Evolutionary conservation across 108 stramenopile species (phyloP).

Genomic region (Aurantiochytrium sp.): DNA sequence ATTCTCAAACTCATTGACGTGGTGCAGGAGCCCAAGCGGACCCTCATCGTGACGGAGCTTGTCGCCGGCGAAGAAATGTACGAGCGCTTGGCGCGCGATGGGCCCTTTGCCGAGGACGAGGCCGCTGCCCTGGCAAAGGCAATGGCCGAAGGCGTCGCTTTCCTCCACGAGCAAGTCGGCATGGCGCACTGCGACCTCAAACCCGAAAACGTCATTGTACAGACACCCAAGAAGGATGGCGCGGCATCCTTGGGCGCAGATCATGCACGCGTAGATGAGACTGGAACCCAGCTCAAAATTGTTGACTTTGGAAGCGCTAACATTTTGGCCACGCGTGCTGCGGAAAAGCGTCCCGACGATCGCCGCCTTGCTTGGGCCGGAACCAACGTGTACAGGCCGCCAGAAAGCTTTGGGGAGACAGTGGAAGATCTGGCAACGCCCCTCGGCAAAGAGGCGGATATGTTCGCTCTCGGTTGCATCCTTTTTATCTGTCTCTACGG

Average conservation of each 20-base stretch:
- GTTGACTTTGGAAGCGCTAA: neutral
- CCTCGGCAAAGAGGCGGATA: neutral
- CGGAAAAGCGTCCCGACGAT: neutral
- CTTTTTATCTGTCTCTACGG: slow-evolving; percentile 9
- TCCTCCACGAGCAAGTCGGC: neutral
- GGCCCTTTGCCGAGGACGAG: neutral
- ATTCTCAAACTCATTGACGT: neutral
- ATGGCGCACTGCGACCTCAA: neutral
- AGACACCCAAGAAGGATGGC: no score
- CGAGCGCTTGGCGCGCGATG: neutral
- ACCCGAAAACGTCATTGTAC: neutral
- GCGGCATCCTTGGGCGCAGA: no score
- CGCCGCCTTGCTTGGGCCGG: neutral
- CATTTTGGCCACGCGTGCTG: neutral
- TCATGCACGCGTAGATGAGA: no score
- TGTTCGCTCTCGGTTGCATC: slow-evolving; percentile 8
- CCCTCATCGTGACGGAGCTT: neutral
- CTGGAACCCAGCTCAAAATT: neutral
- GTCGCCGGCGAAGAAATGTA: neutral
- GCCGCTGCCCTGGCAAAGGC: neutral
- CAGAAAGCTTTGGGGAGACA: neutral
- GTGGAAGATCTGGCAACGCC: neutral
- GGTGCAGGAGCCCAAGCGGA: neutral
- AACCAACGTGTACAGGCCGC: neutral
- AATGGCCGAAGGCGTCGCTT: neutral